Base-by-base conservation (phyloP, 306 rosid species). In the Begonia fuchsioides region DNA sequence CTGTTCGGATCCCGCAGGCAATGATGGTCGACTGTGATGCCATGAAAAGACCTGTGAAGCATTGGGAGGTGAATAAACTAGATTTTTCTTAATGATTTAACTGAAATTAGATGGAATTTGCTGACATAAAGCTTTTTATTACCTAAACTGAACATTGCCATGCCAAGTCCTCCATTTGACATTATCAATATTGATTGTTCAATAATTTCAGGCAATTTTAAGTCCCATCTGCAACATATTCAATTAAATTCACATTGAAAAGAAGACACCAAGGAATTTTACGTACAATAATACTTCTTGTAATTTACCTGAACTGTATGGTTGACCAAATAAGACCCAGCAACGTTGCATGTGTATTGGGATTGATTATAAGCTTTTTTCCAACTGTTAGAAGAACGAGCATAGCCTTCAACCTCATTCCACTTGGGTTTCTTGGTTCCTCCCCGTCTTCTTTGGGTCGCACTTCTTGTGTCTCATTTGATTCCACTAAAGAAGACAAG, bases 141-240 rank as follows among this genome's bases (percentile, higher is more conserved):
- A 88, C 96, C 96, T 85, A 90, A 71, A 83, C 98, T 85, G 86
- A 90, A 84, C 64, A 78, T 79, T 18, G 98, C 95, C 98, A 85
- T 90, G 8, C 98, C 98, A 56, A 90, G 69, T 57, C 98, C 98
- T 52, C 98, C 98, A 54, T 61, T 63, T 40, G 94, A 64, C 40
- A 90, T 48, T 51, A 90, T 77, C 32, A 9, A 2, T 52, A 90
- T 85, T 16, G 95, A 90, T 39, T 71, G 65, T 0, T 65, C 56
- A 13, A 82, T 70, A 47, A 90, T 70, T 51, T 72, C 84, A 3
- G 98, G 95, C 78, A 90, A 43, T 54, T 77, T 59, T 54, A 82
- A 76, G 56, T 65, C 75, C 95, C 92, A 85, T 71, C 98, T 90
- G 79, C 55, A 67, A 74, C 44, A 60, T 3, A 38, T 59, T 49